Evolutionary conservation across 805 yeast genomes (phyloP).

Genomic region (Saccharomyces mikatae): DNA sequence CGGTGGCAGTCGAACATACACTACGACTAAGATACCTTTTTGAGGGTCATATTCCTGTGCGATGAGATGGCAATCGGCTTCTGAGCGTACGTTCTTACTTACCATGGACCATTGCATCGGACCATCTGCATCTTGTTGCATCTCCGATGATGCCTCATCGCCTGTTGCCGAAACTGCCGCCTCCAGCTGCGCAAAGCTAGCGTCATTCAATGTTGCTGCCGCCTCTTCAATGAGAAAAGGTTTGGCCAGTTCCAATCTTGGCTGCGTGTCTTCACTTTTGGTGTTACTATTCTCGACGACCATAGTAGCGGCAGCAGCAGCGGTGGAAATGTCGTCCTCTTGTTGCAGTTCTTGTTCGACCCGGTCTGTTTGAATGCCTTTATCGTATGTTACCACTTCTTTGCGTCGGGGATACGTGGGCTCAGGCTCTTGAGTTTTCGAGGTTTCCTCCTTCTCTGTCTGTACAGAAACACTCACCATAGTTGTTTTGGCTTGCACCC

Average conservation of each 20-base stretch:
- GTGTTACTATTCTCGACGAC: background rate
- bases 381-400: slow-evolving; percentile 17
- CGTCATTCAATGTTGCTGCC: background rate
- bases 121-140: background rate
- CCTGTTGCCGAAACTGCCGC: background rate
- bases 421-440: background rate
- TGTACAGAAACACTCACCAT: slow-evolving; percentile 16
- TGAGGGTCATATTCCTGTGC: background rate
- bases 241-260: background rate
- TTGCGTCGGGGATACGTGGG: background rate
- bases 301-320: background rate
- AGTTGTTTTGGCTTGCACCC: background rate
- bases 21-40: background rate
- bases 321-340: background rate
- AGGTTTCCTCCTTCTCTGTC: slow-evolving; percentile 11
- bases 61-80: background rate
- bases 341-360: background rate
- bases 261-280: background rate
- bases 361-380: slow-evolving; percentile 19
- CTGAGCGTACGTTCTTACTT: background rate
- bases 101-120: background rate
- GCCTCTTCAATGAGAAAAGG: background rate
- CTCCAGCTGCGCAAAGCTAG: background rate
- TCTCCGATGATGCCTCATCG: background rate
- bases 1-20: background rate